Conservation (phyloP, 148 eudicot species). For the Vaccinium macrocarpon region DNA sequence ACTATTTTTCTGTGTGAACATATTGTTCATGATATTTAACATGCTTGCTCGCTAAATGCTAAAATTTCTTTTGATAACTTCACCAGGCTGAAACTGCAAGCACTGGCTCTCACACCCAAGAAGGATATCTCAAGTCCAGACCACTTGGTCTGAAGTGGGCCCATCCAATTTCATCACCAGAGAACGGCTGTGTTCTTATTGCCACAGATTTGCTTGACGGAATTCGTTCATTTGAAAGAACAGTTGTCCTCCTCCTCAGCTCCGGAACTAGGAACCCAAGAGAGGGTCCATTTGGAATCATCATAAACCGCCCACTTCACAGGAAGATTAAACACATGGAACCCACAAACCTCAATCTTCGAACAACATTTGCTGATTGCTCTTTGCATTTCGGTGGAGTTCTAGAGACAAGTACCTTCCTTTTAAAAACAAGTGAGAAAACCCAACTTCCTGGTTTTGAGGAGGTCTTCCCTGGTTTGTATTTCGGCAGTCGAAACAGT, state of each 20-base stretch:
- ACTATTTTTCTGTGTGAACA: background rate
- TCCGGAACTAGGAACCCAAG: constrained; percentile 78
- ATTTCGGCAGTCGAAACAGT: constrained; percentile 75
- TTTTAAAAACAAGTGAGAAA: constrained; percentile 49
- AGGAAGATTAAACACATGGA: constrained; percentile 85
- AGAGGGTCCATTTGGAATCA: constrained; percentile 88
- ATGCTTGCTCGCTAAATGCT: background rate
- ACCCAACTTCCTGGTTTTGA: constrained; percentile 53
- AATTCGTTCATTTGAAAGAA: constrained; percentile 75
- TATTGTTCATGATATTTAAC: constrained; percentile 1
- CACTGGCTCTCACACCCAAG: constrained; percentile 30
- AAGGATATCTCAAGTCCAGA: constrained; percentile 39
- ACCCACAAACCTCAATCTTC: constrained; percentile 58
- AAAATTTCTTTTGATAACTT: constrained; percentile 19
- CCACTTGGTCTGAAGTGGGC: constrained; percentile 86
- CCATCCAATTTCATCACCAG: constrained; percentile 84
- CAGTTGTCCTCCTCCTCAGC: constrained; percentile 81
- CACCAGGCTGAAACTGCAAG: constrained; percentile 53
- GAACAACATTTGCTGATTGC: constrained; percentile 78
- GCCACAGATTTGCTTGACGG: constrained; percentile 97
- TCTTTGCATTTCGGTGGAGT: constrained; percentile 93
- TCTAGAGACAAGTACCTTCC: constrained; percentile 78
- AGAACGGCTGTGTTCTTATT: constrained; percentile 83
- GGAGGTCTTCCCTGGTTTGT: constrained; percentile 77
- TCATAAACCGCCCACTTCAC: constrained; percentile 77